Percentiles rank a stretch among this genome's conserved stretches.
phyloP scores from a whole-genome alignment of 2,329 filamentous ascomycete species.

The Camillea tinctor region DNA sequence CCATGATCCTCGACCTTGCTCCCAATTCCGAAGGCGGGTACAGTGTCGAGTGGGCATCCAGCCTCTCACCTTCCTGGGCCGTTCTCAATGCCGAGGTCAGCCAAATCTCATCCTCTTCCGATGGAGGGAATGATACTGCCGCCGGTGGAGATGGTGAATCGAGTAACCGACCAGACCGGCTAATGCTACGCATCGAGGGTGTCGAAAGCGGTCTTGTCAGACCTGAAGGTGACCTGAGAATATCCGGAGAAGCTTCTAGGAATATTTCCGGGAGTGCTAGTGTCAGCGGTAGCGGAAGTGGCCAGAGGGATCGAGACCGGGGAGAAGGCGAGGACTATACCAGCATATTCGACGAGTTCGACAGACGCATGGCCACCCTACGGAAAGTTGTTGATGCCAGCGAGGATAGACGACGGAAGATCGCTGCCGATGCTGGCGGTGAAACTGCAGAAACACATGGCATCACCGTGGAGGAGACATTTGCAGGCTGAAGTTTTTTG shows the following conservation, averaged over 20 bases:
- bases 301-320: constrained; percentile 25
- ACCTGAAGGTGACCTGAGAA: constrained; percentile 37
- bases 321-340: constrained; percentile 46
- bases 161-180: constrained; percentile 35
- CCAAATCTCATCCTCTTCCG: constrained; percentile 38
- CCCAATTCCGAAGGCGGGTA: constrained; percentile 43
- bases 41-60: constrained; percentile 66
- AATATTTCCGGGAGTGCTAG: constrained; percentile 26
- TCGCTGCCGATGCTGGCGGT: constrained; percentile 20
- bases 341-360: constrained; percentile 55
- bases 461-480: background rate
- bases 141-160: constrained; percentile 29
- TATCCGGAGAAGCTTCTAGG: constrained; percentile 26
- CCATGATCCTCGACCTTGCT: constrained; percentile 56
- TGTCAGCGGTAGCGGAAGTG: constrained; percentile 32
- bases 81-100: constrained; percentile 47
- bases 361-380: constrained; percentile 54
- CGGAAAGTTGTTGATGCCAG: constrained; percentile 54
- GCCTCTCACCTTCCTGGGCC: constrained; percentile 72
- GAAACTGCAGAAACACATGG: constrained; percentile 2
- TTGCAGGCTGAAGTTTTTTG: background rate
- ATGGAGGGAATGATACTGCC: constrained; percentile 33
- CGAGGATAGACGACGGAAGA: constrained; percentile 40
- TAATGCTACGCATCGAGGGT: constrained; percentile 66
- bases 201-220: constrained; percentile 35